phyloP scores from a whole-genome alignment of 192 early-diverging fungal species.

The Rhizoclosmatium globosum region DNA sequence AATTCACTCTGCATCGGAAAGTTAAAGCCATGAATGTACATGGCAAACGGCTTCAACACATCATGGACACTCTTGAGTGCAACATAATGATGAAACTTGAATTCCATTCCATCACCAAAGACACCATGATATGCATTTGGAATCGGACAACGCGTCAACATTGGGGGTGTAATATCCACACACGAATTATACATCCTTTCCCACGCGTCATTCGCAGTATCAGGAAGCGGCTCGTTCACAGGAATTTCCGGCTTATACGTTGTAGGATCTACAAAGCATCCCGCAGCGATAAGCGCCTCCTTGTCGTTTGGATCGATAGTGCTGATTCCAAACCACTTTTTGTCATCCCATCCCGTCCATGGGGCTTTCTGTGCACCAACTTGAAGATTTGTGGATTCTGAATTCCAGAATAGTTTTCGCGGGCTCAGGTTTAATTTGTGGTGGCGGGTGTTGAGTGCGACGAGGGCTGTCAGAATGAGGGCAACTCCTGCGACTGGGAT shows the following conservation, averaged over 20 bases:
- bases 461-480: too few species aligned
- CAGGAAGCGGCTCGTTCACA: not conserved
- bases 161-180: not conserved
- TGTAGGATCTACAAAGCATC: constrained; percentile 18
- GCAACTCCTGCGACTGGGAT: too few species aligned
- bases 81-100: constrained; percentile 34
- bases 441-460: too few species aligned
- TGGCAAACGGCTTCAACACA: constrained; percentile 23
- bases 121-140: constrained; percentile 32
- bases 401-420: too few species aligned
- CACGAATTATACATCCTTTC: constrained; percentile 5
- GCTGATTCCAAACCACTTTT: too few species aligned
- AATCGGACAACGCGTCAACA: constrained; percentile 3
- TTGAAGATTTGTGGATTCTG: too few species aligned
- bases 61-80: constrained; percentile 20
- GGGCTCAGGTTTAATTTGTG: too few species aligned
- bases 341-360: too few species aligned
- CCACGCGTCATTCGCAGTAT: not conserved
- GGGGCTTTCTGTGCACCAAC: too few species aligned
- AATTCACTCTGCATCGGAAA: constrained; percentile 27
- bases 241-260: not conserved
- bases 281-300: not conserved
- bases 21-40: constrained; percentile 32
- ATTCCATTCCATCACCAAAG: not conserved
- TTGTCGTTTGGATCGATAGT: constrained; percentile 10